A percentile compares a stretch with the other conserved stretches of the same genome.
Conservation (phyloP, 345 rosid genomes). For the Syzygium oleosum region DNA sequence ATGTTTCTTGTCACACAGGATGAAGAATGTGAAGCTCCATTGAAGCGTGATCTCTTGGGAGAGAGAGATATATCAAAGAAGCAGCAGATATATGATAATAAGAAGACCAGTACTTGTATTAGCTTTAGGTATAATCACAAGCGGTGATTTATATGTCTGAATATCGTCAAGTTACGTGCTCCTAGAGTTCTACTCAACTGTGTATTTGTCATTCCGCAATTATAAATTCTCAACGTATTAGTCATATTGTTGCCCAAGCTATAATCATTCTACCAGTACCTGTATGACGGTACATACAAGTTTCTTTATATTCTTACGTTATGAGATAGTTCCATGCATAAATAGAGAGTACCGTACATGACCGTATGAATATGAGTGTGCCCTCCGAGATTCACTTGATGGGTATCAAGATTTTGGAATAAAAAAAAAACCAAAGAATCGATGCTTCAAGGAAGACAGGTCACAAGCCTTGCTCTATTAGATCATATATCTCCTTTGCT, state of each 20-base stretch:
- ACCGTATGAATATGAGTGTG: background rate
- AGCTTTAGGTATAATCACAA: background rate
- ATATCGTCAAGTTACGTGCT: background rate
- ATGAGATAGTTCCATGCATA: background rate
- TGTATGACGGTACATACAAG: background rate
- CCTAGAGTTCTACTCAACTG: background rate
- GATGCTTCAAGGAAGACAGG: background rate
- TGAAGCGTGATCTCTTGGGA: slow-evolving; percentile 3
- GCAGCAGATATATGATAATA: background rate
- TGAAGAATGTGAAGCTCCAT: slow-evolving; percentile 39
- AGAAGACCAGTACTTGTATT: background rate
- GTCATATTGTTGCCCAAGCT: background rate
- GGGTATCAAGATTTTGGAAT: background rate
- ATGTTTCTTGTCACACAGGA: slow-evolving; percentile 21
- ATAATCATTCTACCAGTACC: background rate
- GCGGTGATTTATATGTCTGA: background rate
- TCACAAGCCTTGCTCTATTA: background rate
- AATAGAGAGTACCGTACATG: background rate
- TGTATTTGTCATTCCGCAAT: background rate
- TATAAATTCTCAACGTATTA: background rate
- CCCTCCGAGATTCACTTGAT: background rate
- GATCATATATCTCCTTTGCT: background rate
- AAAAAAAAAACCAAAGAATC: background rate
- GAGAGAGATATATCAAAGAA: background rate
- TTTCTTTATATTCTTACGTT: background rate